Evolutionary conservation across 108 stramenopile genomes (phyloP), one percentile per base, ranked within the genome.

Genomic region (Tribonema minus): DNA sequence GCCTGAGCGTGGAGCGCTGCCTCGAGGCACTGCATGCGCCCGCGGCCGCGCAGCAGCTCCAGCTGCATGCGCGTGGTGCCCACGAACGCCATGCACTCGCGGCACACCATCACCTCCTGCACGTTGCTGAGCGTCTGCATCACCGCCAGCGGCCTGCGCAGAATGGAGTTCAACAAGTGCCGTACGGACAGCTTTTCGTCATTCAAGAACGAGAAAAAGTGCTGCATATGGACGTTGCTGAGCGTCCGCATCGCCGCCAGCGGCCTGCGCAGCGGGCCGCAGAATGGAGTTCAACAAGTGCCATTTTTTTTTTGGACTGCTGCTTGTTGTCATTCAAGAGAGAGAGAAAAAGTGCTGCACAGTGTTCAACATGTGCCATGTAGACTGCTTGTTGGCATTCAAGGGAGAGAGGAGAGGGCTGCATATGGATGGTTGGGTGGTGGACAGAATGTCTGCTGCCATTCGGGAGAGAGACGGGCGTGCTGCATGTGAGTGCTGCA

Each of bases 41-140:
- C 46, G 15, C 20, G 46, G 46, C 46, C 46, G 9, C 46, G 46
- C 46, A 54, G 46, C 46, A 54, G 46, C 20, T 54, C 46, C 2
- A 79, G 67, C 59, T 79, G 77, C 2, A 41, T 20, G 29, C 61
- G 65, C 9, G 66, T 1, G 67, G 61, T 68, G 3, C 77, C 77
- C 25, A 37, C 61, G 77, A 79, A 79, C 28, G 38, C 68, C 4
- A 79, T 35, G 68, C 77, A 79, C 38, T 79, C 62, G 30, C 77
- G 59, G 36, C 77, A 79, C 3, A 79, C 77, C 27, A 67, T 58
- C 30, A 79, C 77, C 33, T 79, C 77, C 29, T 70, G 77, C 1
- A 68, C 2, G 61, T 79, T 79, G 61, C 32, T 58, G 12, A 79
- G 68, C 33, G 58, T 79, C 34, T 79, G 77, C 77, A 79, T 79